Base-by-base conservation (phyloP, 1,284 basidiomycete species). In the Puccinia novopanici region DNA sequence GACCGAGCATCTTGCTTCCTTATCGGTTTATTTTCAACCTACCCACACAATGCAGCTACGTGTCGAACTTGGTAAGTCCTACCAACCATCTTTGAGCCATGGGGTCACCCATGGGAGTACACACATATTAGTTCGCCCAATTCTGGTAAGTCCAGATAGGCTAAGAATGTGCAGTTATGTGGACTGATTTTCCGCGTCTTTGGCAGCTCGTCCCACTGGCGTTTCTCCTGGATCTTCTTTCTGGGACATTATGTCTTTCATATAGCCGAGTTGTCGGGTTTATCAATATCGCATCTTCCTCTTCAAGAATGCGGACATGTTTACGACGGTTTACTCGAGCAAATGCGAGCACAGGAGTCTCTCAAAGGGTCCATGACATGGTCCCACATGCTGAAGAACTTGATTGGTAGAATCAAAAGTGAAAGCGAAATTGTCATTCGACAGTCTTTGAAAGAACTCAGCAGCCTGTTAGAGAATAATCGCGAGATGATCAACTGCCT, bases 371-470 rank as follows among this genome's bases (percentile, higher is more conserved):
- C 85, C 0, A 90, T 89, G 88, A 87, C 89, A 1, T 88, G 90
- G 2, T 87, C 88, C 77, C 86, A 89, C 48, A 89, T 89, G 81
- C 87, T 98, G 40, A 86, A 89, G 70, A 90, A 90, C 80, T 90
- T 98, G 27, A 86, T 98, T 37, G 89, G 91, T 24, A 91, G 94
- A 37, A 88, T 90, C 19, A 87, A 89, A 42, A 93, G 91, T 85
- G 93, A 97, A 84, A 98, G 96, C 84, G 86, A 91, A 54, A n/a
- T n/a, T n/a, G n/a, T 99, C 27, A 90, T 92, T 8, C 86, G 90
- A 0, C 92, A 92, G 79, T 91, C 93, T 0, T 88, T 98, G 37
- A 87, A 88, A 10, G 96, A 98, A 84, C 87, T 98, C 70, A 91
- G 91, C 82, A 84, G 84, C 1, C 90, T 93, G 82, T 88, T 95